Evolutionary conservation across 1,284 basidiomycete species (phyloP), one percentile per base, ranked within the genome.

Genomic region (Sparassis latifolia): DNA sequence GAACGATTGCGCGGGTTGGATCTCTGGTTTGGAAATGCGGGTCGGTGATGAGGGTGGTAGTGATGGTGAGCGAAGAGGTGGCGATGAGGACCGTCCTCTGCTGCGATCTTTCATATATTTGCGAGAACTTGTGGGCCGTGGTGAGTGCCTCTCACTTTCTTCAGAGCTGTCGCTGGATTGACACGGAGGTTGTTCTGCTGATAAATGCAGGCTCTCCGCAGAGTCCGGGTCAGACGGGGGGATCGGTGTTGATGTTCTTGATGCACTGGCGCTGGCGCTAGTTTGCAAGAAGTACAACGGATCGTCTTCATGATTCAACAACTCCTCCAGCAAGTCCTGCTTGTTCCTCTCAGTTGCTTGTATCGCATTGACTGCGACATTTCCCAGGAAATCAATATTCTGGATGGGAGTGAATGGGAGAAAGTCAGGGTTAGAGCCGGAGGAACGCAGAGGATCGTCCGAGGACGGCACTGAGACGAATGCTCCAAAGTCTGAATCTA

Each of bases 231-330:
- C 20, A 31, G 51, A 44, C 10, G 51, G 32, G 30, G 57, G 53
- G 20, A 47, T 49, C 5, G 61, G 57, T 2, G 62, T 59, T 7
- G 56, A 32, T n/a, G 45, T 42, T 20, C 51, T 46, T 41, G 55
- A 51, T 39, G 42, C 41, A 33, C 40, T 10, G 20, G 20, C n/a
- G 42, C 42, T 48, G 31, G 27, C 30, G 47, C 54, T 44, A 50
- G 54, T 48, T 50, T 58, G 54, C 28, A 66, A 48, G 55, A 80
- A 86, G 58, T 79, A 82, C 56, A 86, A 62, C 1, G 84, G 84
- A 62, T 87, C 83, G 45, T 84, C 79, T 62, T 86, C 76, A 53
- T 84, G 76, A 52, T 72, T 59, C 39, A 86, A 60, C 33, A 89
- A 61, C 60, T 88, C 84, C 46, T 84, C 79, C 47, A 88, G 64